phyloP scores from a whole-genome alignment of 148 eudicot genomes.

The Rhododendron henanense region DNA sequence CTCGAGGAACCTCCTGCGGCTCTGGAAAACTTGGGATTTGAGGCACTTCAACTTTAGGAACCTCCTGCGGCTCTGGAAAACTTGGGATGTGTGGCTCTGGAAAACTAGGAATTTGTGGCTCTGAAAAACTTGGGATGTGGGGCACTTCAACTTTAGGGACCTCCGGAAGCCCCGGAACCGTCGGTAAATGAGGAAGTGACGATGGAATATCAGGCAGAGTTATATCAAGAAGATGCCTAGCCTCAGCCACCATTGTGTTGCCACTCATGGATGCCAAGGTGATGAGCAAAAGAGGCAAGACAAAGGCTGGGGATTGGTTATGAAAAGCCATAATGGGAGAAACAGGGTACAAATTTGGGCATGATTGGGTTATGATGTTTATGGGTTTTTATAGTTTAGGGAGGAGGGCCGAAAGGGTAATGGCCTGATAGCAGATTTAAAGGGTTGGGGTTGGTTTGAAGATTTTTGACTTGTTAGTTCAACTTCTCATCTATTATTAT shows the following conservation, averaged over 20 bases:
- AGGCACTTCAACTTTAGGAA: background rate
- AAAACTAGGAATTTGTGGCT: background rate
- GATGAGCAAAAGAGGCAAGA: slow-evolving; percentile 8
- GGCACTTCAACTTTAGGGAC: background rate
- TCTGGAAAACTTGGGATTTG: background rate
- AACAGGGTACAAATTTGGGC: background rate
- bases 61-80: background rate
- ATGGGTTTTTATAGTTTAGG: background rate
- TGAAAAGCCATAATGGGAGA: background rate
- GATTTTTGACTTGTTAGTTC: background rate
- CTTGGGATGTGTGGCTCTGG: background rate
- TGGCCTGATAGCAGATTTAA: background rate
- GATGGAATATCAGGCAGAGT: slow-evolving; percentile 21
- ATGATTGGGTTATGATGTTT: background rate
- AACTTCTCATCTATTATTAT: slow-evolving; percentile 2
- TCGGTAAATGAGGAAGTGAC: background rate
- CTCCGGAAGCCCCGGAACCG: background rate
- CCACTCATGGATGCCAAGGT: slow-evolving; percentile 6
- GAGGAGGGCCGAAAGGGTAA: background rate
- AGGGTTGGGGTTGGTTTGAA: background rate
- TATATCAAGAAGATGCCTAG: slow-evolving; percentile 19
- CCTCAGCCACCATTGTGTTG: slow-evolving; percentile 9
- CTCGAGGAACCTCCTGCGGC: background rate
- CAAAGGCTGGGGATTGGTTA: background rate
- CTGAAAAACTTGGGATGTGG: background rate